Evolutionary conservation across 2,329 filamentous ascomycete genomes (phyloP), one percentile per base, ranked within the genome.

Genomic region (Fusarium austroafricanum): DNA sequence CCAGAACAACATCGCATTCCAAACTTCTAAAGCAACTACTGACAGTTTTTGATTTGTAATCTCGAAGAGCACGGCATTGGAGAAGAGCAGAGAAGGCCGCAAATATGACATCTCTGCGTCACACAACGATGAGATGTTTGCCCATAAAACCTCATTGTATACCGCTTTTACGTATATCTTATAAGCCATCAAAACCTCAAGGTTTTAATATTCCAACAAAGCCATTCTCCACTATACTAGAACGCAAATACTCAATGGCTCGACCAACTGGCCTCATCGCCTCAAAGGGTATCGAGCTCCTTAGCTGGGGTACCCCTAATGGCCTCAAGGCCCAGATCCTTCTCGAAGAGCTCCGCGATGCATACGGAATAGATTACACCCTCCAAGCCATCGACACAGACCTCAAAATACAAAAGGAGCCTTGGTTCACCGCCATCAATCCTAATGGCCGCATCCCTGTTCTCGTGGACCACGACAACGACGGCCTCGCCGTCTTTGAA

Each of bases 401-500:
- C 59, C 82, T 88, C 72, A 89, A 89, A 78, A 84, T 88, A 28
- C 89, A 91, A 71, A 91, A 91, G 76, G 83, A 90, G 80, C 81
- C 84, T 2, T 91, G 89, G 89, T 91, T 86, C 79, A 87, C 84
- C 1, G 84, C 85, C 37, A 74, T 89, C 29, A 85, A 84, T 61
- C 88, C 89, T 37, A 92, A 91, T 76, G 89, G 89, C 5, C 83
- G 88, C 17, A 90, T 90, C 69, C 88, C 89, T 3, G 88, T 86
- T 45, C 84, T 91, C 45, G 83, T 90, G 29, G 89, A 91, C 78
- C 89, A 91, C 68, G 87, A 91, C 76, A 83, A 87, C 64, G 80
- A 80, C 56, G 84, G 78, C 45, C 86, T 91, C 51, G 78, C 84
- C 42, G 87, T 95, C 28, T 95, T 94, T 72, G 92, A 96, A 78